These are phyloP conservation scores for Endotrypanum monterogeii DNA, from an alignment of 208 protist genomes.

Conservation along the genomic window DNA sequence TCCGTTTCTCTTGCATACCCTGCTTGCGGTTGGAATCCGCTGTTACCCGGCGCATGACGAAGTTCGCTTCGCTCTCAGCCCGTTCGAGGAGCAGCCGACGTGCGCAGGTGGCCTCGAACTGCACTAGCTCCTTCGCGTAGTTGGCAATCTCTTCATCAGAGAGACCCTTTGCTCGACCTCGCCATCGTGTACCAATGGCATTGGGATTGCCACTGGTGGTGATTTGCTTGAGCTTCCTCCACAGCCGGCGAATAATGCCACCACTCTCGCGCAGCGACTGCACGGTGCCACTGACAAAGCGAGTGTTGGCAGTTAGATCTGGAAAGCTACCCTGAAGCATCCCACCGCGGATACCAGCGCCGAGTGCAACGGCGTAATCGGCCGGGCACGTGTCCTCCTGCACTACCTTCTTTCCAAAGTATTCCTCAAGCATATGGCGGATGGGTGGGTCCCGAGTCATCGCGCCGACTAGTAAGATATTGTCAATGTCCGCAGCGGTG, in stretches of 20 bases:
- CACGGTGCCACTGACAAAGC: constrained; percentile 81
- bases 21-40: constrained; percentile 82
- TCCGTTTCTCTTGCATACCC: constrained; percentile 89
- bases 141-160: constrained; percentile 84
- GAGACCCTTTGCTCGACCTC: constrained; percentile 72
- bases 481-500: constrained; percentile 71
- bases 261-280: constrained; percentile 68
- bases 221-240: constrained; percentile 17
- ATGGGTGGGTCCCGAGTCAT: constrained; percentile 93
- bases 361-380: constrained; percentile 91
- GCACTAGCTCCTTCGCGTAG: constrained; percentile 90
- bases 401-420: constrained; percentile 71
- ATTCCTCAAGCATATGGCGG: constrained; percentile 79
- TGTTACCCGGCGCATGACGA: constrained; percentile 87
- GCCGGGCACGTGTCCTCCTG: constrained; percentile 75
- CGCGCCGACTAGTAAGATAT: constrained; percentile 87
- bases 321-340: constrained; percentile 88
- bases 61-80: constrained; percentile 86
- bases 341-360: constrained; percentile 73
- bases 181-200: constrained; percentile 87
- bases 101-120: constrained; percentile 85
- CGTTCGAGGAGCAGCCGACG: constrained; percentile 84
- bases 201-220: constrained; percentile 73
- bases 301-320: constrained; percentile 72
- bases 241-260: constrained; percentile 41